phyloP scores from a whole-genome alignment of 2,329 filamentous ascomycete genomes.

The Fusarium irregulare region DNA sequence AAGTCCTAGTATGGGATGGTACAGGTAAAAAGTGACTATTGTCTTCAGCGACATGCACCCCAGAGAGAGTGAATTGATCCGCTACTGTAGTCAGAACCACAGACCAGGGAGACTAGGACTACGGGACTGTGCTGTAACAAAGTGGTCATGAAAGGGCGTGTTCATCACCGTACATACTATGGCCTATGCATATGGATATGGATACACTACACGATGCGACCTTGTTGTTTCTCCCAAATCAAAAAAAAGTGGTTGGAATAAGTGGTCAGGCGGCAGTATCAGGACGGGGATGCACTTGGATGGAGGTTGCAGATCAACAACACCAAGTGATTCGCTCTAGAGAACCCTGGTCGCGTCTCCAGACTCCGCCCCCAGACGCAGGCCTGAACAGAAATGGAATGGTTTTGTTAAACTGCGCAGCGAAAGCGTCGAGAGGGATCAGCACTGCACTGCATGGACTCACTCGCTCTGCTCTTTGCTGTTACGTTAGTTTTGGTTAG shows the following conservation, averaged over 20 bases:
- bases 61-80: constrained; percentile 11
- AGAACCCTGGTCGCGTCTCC: constrained; percentile 2
- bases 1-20: constrained; percentile 11
- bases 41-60: constrained; percentile 23
- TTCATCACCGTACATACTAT: neutral
- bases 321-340: constrained; percentile 37
- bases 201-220: constrained; percentile 18
- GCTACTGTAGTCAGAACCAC: constrained; percentile 10
- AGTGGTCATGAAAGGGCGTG: constrained; percentile 20
- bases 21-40: constrained; percentile 13
- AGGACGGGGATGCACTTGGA: constrained; percentile 35
- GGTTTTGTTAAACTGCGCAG: constrained; percentile 19
- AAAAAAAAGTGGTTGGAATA: constrained; percentile 41
- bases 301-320: constrained; percentile 34
- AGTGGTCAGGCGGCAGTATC: constrained; percentile 45
- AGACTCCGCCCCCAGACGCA: constrained; percentile 38
- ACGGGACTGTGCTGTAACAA: constrained; percentile 1
- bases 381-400: constrained; percentile 38
- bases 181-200: neutral
- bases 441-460: constrained; percentile 34
- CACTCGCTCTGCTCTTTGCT: neutral
- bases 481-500: neutral
- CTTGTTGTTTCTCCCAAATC: constrained; percentile 12
- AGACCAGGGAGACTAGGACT: constrained; percentile 1
- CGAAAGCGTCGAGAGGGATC: constrained; percentile 15